Evolutionary conservation across 371 early-diverging fungal genomes (phyloP).

Genomic region (Saksenaea vasiformis): DNA sequence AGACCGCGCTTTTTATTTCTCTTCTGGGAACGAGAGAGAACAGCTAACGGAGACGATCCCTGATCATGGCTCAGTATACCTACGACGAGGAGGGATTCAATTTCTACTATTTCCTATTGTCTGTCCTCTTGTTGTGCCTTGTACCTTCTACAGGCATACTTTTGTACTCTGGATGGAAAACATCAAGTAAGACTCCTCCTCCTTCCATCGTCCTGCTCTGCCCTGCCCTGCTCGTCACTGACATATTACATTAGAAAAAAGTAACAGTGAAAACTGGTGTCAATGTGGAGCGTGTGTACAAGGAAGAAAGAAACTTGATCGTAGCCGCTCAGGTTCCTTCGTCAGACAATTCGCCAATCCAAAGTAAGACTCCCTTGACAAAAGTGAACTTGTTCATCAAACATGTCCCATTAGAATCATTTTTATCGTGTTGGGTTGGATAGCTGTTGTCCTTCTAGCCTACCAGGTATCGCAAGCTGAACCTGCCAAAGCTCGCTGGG

Average conservation of each 20-base stretch:
- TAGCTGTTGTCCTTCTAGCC: slow-evolving; percentile 70
- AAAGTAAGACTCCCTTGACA: slow-evolving; percentile 15
- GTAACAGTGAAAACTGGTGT: slow-evolving; percentile 16
- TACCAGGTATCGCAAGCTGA: slow-evolving; percentile 78
- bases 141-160: slow-evolving; percentile 74
- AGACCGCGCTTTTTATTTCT: slow-evolving; percentile 6
- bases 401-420: slow-evolving; percentile 33
- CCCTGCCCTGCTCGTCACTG: too few species aligned
- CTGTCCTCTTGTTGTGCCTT: slow-evolving; percentile 78
- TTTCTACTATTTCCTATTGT: slow-evolving; percentile 91
- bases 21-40: not conserved
- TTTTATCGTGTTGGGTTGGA: slow-evolving; percentile 76
- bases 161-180: slow-evolving; percentile 46
- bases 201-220: not conserved
- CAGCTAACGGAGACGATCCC: slow-evolving; percentile 3
- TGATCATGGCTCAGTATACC: slow-evolving; percentile 68
- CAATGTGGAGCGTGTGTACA: slow-evolving; percentile 28
- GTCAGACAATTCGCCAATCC: slow-evolving; percentile 12
- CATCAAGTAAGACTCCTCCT: slow-evolving; percentile 40
- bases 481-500: slow-evolving; percentile 75
- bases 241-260: slow-evolving; percentile 7
- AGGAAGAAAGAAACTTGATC: slow-evolving; percentile 14
- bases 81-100: slow-evolving; percentile 95
- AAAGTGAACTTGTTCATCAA: not conserved
- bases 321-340: slow-evolving; percentile 11